Evolutionary conservation across 352 stramenopile genomes (phyloP).

Genomic region (Thalassiosira sp.): DNA sequence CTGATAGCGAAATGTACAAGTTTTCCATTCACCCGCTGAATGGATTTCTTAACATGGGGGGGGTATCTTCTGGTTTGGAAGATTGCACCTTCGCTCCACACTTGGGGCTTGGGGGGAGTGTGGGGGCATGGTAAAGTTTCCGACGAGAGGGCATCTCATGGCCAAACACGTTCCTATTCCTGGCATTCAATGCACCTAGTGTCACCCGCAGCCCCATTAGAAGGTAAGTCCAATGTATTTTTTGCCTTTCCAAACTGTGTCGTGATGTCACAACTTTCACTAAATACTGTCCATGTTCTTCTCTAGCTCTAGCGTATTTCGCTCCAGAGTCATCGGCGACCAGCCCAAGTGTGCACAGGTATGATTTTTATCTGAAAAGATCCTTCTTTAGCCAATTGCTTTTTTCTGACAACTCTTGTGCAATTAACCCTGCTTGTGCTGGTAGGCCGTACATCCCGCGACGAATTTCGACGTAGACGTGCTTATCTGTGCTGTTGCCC

Average conservation of each 20-base stretch:
- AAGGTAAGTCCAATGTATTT: conserved; percentile 40
- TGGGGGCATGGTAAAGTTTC: too few relatives aligned
- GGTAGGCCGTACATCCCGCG: not conserved
- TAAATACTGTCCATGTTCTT: conserved; percentile 30
- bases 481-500: not conserved
- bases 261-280: conserved; percentile 8
- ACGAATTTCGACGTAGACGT: not conserved
- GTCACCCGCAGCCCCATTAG: too few relatives aligned
- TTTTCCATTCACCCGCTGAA: conserved; percentile 27
- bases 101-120: not conserved
- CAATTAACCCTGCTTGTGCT: not conserved
- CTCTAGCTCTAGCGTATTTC: conserved; percentile 19
- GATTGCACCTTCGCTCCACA: conserved; percentile 26
- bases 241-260: conserved; percentile 13
- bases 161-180: too few relatives aligned
- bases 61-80: not conserved
- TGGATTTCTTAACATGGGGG: conserved; percentile 24
- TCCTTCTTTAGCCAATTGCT: not conserved
- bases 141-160: too few relatives aligned
- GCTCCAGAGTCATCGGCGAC: conserved; percentile 25
- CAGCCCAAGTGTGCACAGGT: conserved; percentile 4
- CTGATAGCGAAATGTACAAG: too few relatives aligned
- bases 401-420: not conserved
- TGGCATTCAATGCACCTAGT: too few relatives aligned
- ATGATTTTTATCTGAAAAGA: not conserved